Evolutionary conservation across 2,329 filamentous ascomycete genomes (phyloP), one percentile per base, ranked within the genome.

Genomic region (Clonostachys byssicola): DNA sequence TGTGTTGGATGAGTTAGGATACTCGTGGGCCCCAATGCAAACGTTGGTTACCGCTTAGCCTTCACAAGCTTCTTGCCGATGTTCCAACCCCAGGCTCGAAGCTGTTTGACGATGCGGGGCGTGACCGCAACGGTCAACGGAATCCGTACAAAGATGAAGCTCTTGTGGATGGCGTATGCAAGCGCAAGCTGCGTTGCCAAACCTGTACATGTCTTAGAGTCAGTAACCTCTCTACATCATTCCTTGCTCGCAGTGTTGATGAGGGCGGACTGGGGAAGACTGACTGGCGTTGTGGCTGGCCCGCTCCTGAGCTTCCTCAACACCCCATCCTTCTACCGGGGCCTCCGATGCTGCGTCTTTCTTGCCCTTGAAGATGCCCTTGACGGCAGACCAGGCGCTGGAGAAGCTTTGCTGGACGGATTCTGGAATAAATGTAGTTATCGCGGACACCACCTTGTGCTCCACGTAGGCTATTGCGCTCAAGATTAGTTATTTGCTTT

Each of bases 131-230:
- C 91, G 2, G 94, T 94, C 53, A 97, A 71, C 9, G 94, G 94
- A 10, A 99, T 90, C n/a, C 94, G 83, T 54, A 97, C 67, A 67
- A 99, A 96, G 60, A 99, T 96, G 66, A 97, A 90, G 57, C 88
- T 95, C 72, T 99, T 99, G 76, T 99, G 94, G 49, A 99, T 89
- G 30, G 92, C 92, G 62, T 99, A 99, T 12, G 94, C 94, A 43
- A 99, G 78, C 14, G 89, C 91, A 33, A 99, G 74, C 63, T 96
- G 91, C 9, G 94, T 97, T 45, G 76, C 81, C 34, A 86, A 65
- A 56, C 81, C 81, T 85, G 52, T 30, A 38, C 43, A 5, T 40
- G 13, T 12, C 8, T 38, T 6, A 9, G 35, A 12, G 35, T 40
- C 23, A 46, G 16, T 13, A 14, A 35, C 13, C 33, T n/a, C 20